Evolutionary conservation across 1,139 yeast species (phyloP).

Genomic region (Meyerozyma athensensis): DNA sequence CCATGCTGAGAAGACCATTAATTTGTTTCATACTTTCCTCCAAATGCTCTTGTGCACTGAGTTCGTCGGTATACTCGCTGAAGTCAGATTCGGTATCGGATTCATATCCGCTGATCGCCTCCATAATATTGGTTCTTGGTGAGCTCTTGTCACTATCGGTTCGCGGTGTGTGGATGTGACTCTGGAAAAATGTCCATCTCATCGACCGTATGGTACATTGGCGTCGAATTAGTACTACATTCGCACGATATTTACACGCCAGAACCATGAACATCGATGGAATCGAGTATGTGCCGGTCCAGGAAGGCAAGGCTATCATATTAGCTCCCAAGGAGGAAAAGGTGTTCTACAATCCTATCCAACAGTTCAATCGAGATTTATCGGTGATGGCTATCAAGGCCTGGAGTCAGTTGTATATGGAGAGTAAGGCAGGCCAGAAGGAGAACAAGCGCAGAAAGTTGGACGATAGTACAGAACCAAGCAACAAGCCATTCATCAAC

Average conservation of each 20-base stretch:
- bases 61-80: constrained; percentile 2
- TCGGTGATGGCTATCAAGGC: constrained; percentile 83
- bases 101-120: neutral
- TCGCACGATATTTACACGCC: neutral
- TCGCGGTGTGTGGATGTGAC: constrained; percentile 1
- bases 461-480: constrained; percentile 13
- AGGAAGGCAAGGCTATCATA: constrained; percentile 80
- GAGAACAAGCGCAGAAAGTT: constrained; percentile 19
- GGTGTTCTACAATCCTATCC: constrained; percentile 94
- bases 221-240: neutral
- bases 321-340: constrained; percentile 72
- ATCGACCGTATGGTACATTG: constrained; percentile 4
- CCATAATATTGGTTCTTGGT: constrained; percentile 5
- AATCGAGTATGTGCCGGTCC: constrained; percentile 44
- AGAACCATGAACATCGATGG: constrained; percentile 13
- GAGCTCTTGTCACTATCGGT: constrained; percentile 9
- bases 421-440: constrained; percentile 12
- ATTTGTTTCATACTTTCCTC: constrained; percentile 68
- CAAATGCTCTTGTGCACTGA: constrained; percentile 68
- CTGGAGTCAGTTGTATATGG: constrained; percentile 55
- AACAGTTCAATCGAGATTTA: constrained; percentile 90
- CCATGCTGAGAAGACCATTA: constrained; percentile 49
- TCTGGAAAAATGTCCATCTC: constrained; percentile 5
- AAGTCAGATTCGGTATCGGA: neutral
- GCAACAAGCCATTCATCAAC: constrained; percentile 31